Base-by-base conservation (phyloP, 1,284 basidiomycete species). In the Ceraceosorus bombacis region DNA sequence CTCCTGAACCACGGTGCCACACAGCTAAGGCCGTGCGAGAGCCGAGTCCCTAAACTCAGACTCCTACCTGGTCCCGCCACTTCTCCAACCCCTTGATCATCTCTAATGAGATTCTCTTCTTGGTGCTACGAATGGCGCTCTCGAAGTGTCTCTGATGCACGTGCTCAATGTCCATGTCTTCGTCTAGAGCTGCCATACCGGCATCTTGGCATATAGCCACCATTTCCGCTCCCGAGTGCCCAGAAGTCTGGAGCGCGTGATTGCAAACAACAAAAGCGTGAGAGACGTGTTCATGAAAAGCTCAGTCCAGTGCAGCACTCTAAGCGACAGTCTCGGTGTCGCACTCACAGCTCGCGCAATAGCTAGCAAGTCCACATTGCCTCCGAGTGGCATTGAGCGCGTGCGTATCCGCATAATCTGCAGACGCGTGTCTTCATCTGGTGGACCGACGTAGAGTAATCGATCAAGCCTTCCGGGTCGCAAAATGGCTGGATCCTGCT, bases 161-260 rank as follows among this genome's bases (percentile, higher is more conserved):
- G 70, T 81, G 83, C 43, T 84, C 82, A 5, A 89, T 86, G 61
- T 89, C 78, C 36, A 96, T 85, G 75, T 95, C 83, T 64, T 85
- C 82, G 70, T 89, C 86, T 89, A 95, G 94, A 0, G 92, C 89
- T 48, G 87, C 77, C 66, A 98, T 78, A 0, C 94, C 95, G 1
- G 95, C 95, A 78, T 98, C 94, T 80, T 98, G 95, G 76, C 93
- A 97, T 54, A 98, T 83, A 1, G 88, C 85, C 5, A 86, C 83
- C 38, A 98, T 86, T 76, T 99, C 95, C 5, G 95, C 95, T 8
- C 95, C 95, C 9, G 94, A 97, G 74, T 90, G 98, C 0, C 94
- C 95, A 8, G 88, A 85, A 12, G 73, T 73, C 63, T 63, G 53
- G 37, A 0, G 12, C 8, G 36, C 7, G n/a, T 27, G 2, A 27